Evolutionary conservation across 2,329 filamentous ascomycete genomes (phyloP).

Genomic region (Lizonia empirigonia): DNA sequence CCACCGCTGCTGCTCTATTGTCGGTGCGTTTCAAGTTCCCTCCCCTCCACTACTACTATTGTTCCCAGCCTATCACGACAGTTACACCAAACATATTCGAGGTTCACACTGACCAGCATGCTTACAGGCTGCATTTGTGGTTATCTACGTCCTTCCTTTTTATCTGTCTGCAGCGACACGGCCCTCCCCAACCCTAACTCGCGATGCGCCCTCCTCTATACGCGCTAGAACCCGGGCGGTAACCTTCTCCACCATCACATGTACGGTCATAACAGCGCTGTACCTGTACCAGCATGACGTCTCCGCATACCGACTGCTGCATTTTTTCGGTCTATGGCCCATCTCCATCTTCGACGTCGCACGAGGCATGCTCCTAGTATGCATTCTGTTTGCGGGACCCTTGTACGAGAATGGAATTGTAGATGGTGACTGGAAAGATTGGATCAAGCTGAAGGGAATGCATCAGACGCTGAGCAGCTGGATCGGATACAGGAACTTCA

Average conservation of each 20-base stretch:
- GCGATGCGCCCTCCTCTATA: constrained; percentile 90
- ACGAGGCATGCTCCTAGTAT: constrained; percentile 71
- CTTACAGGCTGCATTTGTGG: constrained; percentile 74
- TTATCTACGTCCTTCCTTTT: constrained; percentile 88
- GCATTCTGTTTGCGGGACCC: constrained; percentile 80
- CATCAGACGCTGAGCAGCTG: constrained; percentile 68
- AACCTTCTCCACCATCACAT: constrained; percentile 72
- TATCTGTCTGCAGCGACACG: constrained; percentile 82
- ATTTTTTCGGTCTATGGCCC: constrained; percentile 82
- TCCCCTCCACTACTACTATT: constrained; percentile 27
- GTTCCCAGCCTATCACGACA: constrained; percentile 33
- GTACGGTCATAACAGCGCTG: constrained; percentile 69
- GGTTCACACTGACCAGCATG: constrained; percentile 28
- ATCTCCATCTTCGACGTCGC: constrained; percentile 67
- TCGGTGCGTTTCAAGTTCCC: constrained; percentile 46
- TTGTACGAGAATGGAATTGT: constrained; percentile 79
- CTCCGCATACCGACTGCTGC: constrained; percentile 61
- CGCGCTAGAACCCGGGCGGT: constrained; percentile 83
- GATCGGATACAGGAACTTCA: constrained; percentile 83
- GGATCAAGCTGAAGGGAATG: constrained; percentile 63
- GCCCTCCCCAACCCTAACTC: constrained; percentile 76
- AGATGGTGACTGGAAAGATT: constrained; percentile 70
- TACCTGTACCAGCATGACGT: constrained; percentile 65
- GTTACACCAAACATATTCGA: constrained; percentile 15
- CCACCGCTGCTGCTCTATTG: constrained; percentile 43